Base-by-base conservation (phyloP, 2,329 filamentous ascomycete genomes). In the Ophiostoma quercus region DNA sequence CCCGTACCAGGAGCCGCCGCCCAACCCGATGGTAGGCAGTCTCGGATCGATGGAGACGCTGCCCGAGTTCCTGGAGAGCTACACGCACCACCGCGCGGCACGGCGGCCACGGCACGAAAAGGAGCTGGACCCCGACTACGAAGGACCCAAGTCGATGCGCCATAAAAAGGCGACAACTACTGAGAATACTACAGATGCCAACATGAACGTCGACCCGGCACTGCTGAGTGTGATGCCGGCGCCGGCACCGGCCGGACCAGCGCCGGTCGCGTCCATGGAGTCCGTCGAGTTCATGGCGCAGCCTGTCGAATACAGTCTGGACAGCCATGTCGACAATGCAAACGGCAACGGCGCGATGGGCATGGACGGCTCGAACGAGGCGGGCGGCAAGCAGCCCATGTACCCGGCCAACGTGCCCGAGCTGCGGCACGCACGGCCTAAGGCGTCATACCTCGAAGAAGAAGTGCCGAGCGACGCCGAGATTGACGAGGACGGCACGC, bases 11-110 rank as follows among this genome's bases (percentile, higher is more conserved):
- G 80, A 80, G 37, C 85, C 85, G 5, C 78, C 82, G 14, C 79
- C 80, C 3, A 82, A 84, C 3, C 76, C 77, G 12, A 74, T 85
- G 68, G 74, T 77, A 43, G 75, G 78, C 5, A 78, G 82, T 32
- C 65, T 80, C 3, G 76, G 77, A 14, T 74, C 77, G 9, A 81
- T 85, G 67, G 79, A 81, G 1, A 80, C 85, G 70, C 77, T 84
- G 54, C 82, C 85, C 6, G 85, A 87, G 60, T 84, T 82, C 68
- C 79, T 86, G 41, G 86, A 83, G 75, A 87, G 85, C 75, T 82
- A 83, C 0, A 80, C 86, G 22, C 82, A 84, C 8, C 80, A 82
- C 8, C 80, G 82, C 11, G 82, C 83, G 3, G 87, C 86, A 75
- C 80, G 84, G 34, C 84, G 83, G 71, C 83, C 84, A 6, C 81